phyloP scores from a whole-genome alignment of 768 basidiomycete genomes.

The Dioszegia aurantiaca region DNA sequence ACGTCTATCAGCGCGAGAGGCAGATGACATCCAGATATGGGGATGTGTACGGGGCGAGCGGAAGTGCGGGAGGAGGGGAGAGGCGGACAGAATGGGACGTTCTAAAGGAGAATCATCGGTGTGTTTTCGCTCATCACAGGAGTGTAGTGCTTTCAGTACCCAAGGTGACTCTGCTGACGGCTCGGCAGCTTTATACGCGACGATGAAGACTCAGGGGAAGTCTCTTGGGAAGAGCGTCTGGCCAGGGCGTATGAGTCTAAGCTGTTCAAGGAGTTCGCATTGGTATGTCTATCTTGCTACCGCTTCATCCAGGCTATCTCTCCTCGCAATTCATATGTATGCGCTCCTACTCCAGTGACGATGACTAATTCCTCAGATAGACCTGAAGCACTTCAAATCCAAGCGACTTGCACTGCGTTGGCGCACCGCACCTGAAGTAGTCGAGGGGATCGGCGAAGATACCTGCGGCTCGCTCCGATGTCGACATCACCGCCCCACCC shows the following conservation, averaged over 20 bases:
- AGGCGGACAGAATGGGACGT: constrained; percentile 53
- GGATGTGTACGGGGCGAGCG: neutral
- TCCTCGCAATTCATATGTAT: no score
- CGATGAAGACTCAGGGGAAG: constrained; percentile 54
- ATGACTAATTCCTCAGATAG: constrained; percentile 51
- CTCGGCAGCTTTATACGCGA: constrained; percentile 69
- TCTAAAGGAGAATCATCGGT: constrained; percentile 54
- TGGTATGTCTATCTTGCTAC: constrained; percentile 40
- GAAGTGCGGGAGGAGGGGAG: constrained; percentile 3
- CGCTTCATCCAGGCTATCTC: no score
- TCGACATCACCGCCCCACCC: constrained; percentile 58
- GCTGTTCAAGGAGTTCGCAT: constrained; percentile 76
- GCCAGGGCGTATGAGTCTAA: constrained; percentile 83
- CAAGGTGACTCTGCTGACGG: neutral
- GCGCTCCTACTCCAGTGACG: no score
- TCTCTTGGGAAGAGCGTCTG: constrained; percentile 77
- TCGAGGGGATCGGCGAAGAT: constrained; percentile 77
- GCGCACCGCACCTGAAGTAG: constrained; percentile 87
- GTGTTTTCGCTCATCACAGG: neutral
- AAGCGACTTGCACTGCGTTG: constrained; percentile 88
- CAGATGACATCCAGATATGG: constrained; percentile 29
- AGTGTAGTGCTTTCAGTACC: neutral
- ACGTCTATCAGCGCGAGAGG: constrained; percentile 50
- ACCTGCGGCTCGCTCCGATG: constrained; percentile 91
- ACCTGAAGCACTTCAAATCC: constrained; percentile 93